Evolutionary conservation across 1,284 basidiomycete species (phyloP), one percentile per base, ranked within the genome.

Genomic region (Trametes sp.): DNA sequence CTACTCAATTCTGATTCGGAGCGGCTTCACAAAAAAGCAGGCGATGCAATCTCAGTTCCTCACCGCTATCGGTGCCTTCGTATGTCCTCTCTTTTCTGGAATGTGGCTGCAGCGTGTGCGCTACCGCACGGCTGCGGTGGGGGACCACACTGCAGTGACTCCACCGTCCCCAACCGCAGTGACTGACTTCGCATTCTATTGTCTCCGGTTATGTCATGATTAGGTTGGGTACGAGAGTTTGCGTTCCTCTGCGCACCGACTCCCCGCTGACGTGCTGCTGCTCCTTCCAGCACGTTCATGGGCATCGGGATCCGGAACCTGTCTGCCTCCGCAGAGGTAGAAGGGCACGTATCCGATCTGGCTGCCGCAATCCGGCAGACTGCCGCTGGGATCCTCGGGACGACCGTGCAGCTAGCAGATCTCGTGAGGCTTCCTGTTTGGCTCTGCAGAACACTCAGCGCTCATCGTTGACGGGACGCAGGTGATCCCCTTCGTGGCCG

Each of bases 31-130:
- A 21, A 96, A 96, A 77, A 82, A 79, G 67, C 92, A 95, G 75
- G 94, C 94, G 3, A 95, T 96, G 93, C 89, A 91, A 70, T 92
- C 90, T 48, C 94, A 96, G 73, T 96, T 95, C 77, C 75, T 95
- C 64, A 96, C 94, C 38, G 94, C 94, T 31, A 84, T 95, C 59
- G 94, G 94, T 57, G 94, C 94, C 36, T 95, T 95, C 76, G 92
- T 95, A 74, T 81, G 91, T 82, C 61, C 63, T 28, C 49, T 51
- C 57, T 59, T 55, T 31, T 50, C 10, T n/a, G 4, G n/a, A 55
- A 48, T 49, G 23, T 54, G 38, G 29, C 31, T 24, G 26, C 53
- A 36, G 54, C 59, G 54, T 52, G 45, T 55, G 45, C 21, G 48
- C 55, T 8, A 26, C 38, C 42, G 50, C 54, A 19, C 36, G 23